Percentiles rank a stretch among this genome's conserved stretches.
phyloP scores from a whole-genome alignment of 2,329 filamentous ascomycete genomes.

The Lachnellula arida region DNA sequence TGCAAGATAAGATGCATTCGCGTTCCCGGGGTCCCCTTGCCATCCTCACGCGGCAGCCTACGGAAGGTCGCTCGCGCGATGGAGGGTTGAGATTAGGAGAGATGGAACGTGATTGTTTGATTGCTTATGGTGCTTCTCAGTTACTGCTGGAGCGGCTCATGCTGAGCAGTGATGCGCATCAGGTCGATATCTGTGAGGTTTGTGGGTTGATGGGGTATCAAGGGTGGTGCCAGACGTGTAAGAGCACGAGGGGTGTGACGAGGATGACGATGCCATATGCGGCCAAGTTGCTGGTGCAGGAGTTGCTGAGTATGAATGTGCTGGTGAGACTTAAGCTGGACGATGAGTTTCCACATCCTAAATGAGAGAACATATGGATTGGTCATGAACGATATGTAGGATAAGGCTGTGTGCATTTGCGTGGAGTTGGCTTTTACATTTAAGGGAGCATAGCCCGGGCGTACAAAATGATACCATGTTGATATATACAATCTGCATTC shows the following conservation, averaged over 20 bases:
- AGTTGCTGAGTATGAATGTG: conserved; percentile 98
- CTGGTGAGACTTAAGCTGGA: conserved; percentile 84
- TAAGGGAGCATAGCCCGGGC: conserved; percentile 8
- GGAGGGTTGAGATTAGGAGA: conserved; percentile 92
- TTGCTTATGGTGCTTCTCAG: conserved; percentile 93
- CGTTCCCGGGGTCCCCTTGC: conserved; percentile 85
- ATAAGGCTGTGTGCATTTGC: not conserved
- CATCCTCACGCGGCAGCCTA: conserved; percentile 91
- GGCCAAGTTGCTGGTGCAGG: conserved; percentile 91
- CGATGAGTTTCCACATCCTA: conserved; percentile 74
- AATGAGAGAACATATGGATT: not conserved
- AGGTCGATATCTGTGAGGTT: conserved; percentile 88
- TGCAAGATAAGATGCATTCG: conserved; percentile 99
- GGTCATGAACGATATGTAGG: not conserved
- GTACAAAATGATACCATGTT: conserved; percentile 1
- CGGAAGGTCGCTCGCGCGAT: conserved; percentile 87
- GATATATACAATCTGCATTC: not conserved
- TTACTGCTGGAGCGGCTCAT: conserved; percentile 89
- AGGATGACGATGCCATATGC: conserved; percentile 98
- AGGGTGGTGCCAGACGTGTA: conserved; percentile 91
- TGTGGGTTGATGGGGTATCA: conserved; percentile 95
- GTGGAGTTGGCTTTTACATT: not conserved
- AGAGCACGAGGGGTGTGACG: conserved; percentile 76
- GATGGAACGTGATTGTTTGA: conserved; percentile 98
- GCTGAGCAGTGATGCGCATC: conserved; percentile 85